These are phyloP conservation scores for Pseudogymnoascus sp. DNA, from an alignment of 2,329 filamentous ascomycete genomes.

Conservation along the genomic window DNA sequence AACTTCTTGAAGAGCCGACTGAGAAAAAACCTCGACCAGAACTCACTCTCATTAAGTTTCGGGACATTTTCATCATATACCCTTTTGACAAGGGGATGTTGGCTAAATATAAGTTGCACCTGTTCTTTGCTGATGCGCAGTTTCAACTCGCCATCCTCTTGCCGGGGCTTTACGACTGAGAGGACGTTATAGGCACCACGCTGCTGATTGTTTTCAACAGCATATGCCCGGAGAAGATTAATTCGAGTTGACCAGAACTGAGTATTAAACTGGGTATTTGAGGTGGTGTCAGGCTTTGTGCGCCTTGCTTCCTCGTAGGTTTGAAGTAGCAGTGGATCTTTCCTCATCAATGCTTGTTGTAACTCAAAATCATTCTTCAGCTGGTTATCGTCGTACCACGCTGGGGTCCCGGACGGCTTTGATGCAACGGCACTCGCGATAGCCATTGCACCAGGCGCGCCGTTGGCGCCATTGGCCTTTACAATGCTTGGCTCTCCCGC, in stretches of 20 bases:
- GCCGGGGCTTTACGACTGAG: conserved; percentile 74
- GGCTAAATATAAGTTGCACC: conserved; percentile 83
- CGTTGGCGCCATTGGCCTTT: conserved; percentile 34
- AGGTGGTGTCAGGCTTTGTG: conserved; percentile 77
- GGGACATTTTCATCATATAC: conserved; percentile 93
- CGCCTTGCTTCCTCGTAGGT: conserved; percentile 80
- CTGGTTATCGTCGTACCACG: conserved; percentile 71
- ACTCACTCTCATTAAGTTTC: conserved; percentile 66
- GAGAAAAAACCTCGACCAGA: conserved; percentile 92
- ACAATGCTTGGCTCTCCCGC: conserved; percentile 42
- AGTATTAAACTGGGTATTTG: conserved; percentile 69
- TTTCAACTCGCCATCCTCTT: conserved; percentile 65
- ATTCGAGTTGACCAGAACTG: conserved; percentile 94
- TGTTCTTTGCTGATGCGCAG: conserved; percentile 86
- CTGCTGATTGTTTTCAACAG: conserved; percentile 78
- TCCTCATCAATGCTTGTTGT: conserved; percentile 80
- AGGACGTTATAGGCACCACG: conserved; percentile 90
- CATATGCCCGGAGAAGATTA: conserved; percentile 78
- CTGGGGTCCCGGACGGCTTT: conserved; percentile 37
- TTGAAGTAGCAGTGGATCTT: conserved; percentile 64
- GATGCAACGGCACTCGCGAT: conserved; percentile 62
- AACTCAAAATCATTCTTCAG: conserved; percentile 71
- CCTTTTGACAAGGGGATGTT: conserved; percentile 81
- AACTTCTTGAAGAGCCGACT: conserved; percentile 85
- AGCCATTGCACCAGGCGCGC: conserved; percentile 62